phyloP scores from a whole-genome alignment of 306 rosid species.

The Lotus japonicus region DNA sequence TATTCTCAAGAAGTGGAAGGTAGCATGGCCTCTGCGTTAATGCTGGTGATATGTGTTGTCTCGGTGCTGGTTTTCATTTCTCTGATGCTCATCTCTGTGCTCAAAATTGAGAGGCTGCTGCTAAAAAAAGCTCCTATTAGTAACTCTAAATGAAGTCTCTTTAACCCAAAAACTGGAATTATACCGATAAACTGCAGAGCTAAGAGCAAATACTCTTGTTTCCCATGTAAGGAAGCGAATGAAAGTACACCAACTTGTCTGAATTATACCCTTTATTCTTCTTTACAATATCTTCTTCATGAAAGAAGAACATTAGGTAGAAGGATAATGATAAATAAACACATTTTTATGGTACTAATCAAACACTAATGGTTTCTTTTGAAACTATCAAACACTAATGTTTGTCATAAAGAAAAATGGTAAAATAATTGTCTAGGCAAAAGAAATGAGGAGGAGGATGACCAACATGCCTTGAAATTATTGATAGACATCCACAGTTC shows the following conservation, averaged over 20 bases:
- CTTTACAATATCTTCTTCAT: too few species aligned
- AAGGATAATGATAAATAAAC: too few species aligned
- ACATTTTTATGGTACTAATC: too few species aligned
- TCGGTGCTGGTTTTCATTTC: constrained; percentile 34
- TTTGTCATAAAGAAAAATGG: too few species aligned
- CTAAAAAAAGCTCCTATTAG: constrained; percentile 13
- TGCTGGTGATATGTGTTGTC: constrained; percentile 26
- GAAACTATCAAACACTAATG: too few species aligned
- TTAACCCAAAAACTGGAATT: not conserved
- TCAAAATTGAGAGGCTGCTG: constrained; percentile 28
- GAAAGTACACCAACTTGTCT: not conserved
- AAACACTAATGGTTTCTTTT: too few species aligned
- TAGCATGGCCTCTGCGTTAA: constrained; percentile 23
- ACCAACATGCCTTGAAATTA: too few species aligned
- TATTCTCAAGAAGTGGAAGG: constrained; percentile 32
- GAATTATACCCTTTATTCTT: not conserved
- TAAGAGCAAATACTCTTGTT: not conserved
- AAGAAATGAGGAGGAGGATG: too few species aligned
- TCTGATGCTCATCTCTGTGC: constrained; percentile 34
- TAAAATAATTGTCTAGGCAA: too few species aligned
- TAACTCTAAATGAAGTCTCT: not conserved
- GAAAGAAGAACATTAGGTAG: too few species aligned
- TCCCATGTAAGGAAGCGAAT: not conserved
- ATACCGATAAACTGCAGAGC: not conserved
- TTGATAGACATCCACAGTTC: too few species aligned